Evolutionary conservation across 2,329 filamentous ascomycete genomes (phyloP), one percentile per base, ranked within the genome.

Genomic region (Venturiaceae sp.): DNA sequence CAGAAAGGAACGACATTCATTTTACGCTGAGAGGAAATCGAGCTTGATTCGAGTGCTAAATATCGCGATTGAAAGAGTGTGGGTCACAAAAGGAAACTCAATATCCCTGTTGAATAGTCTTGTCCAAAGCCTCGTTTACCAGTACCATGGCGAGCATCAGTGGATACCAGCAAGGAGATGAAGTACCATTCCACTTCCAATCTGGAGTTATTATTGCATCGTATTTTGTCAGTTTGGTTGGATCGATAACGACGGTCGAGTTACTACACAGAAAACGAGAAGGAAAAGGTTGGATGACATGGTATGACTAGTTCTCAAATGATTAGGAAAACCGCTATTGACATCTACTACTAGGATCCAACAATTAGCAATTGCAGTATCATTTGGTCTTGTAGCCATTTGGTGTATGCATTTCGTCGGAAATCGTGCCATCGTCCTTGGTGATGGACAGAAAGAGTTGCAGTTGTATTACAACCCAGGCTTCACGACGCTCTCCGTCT

Each of bases 201-300:
- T 62, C 78, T 3, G 83, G 83, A 39, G 86, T 88, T 64, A 80
- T 92, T 13, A 78, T 85, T 26, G 77, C 90, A 9, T 86, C 84
- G 1, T 87, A 82, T 64, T 72, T 87, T 46, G 78, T 86, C 63
- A 94, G 90, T 67, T 83, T 88, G 62, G 76, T 88, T 63, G 91
- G 91, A 62, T 86, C 88, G 53, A 80, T 83, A 55, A 90, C 90
- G 3, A 92, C 90, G 0, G 77, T 95, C 33, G 91, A 95, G 70
- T 75, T 95, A 60, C 83, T 95, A 55, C 88, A 94, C 68, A 78
- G 88, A 60, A 79, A 88, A 64, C 90, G 87, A 1, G 84, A 86
- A 2, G 80, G 80, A 57, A 82, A 81, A 66, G 87, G 87, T 8
- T 69, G 81, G 58, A 83, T 84, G 67, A 90, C 90, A 66, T 84